Base-by-base conservation (phyloP, 371 early-diverging fungal genomes). In the Massospora cicadina region DNA sequence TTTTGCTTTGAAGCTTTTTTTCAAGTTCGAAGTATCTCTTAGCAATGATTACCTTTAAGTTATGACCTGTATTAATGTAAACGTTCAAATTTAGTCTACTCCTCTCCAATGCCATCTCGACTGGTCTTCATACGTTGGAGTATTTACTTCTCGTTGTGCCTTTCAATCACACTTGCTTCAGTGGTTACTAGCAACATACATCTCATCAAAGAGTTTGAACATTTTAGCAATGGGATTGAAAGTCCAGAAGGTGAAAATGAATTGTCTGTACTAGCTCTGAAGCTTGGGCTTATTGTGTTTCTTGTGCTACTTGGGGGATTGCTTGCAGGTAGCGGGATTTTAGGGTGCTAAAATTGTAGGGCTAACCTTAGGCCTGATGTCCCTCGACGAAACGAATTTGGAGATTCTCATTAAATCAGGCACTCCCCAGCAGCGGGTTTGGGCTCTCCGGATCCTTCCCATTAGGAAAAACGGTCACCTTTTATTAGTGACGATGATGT, bases 301-400 rank as follows among this genome's bases (percentile, higher is more conserved):
- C 71, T 86, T 26, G 89, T 91, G 1, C 63, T 84, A 10, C 54
- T 83, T 3, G 89, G 90, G 53, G 92, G 92, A 5, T 73, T 91
- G 29, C 77, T 91, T 65, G 90, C 92, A 21, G 91, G 86, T 82
- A 73, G 65, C 61, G 33, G 54, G 23, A 60, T 33, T 5, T 24
- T 10, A 21, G 31, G 1, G 10, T 17, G 21, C 32, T 21, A 33
- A 23, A 2, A 13, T 26, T 31, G n/a, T 70, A 85, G 85, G 87
- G n/a, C 69, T 88, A 57, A 89, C 89, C 0, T 81, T 89, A 58
- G 88, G 90, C 0, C 70, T 89, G 33, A 86, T 91, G 88, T 86
- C 87, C 2, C 71, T 85, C 55, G 85, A 83, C 56, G 76, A 79
- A 64, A 83, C 83, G 1, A 82, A 82, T 58, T 72, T 85, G 30